Base-by-base conservation (phyloP, 2,329 filamentous ascomycete species). In the Nannizziopsis arthrosporioides region DNA sequence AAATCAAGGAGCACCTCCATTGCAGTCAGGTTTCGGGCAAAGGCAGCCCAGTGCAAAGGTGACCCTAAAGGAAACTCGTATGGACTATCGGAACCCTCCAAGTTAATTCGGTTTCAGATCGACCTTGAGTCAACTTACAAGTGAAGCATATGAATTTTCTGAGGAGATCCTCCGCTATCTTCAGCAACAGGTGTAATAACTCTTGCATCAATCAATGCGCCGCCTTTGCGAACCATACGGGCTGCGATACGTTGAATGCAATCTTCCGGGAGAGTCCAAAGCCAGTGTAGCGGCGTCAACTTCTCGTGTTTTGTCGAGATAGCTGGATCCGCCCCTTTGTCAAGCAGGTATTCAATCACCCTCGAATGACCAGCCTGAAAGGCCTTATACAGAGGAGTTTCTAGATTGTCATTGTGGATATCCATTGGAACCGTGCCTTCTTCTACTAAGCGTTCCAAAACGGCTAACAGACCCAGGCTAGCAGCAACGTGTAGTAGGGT, bases 331-430 rank as follows among this genome's bases (percentile, higher is more conserved):
- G 59, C 59, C 5, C 56, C 54, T 11, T 51, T 50, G 12, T 58
- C 51, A 32, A 61, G 54, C 38, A 61, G 51, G 22, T 53, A 49
- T 12, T 57, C 38, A 34, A 61, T 54, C n/a, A 57, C 51, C 2
- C 55, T 32, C 5, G 51, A 44, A 43, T 60, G 59, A 7, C 58
- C 59, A 4, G 58, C 59, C 41, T 61, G 58, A 22, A 53, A 60
- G 7, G 59, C 59, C 31, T 58, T 60, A 43, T 60, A 60, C 6
- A 61, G 46, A 11, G 58, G 54, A 6, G 59, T 60, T 32, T 61
- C 58, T 3, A 39, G 48, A 44, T 60, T 57, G 11, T 60, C 56
- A 41, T 60, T 60, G 34, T 54, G 36, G n/a, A 54, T 43, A 38
- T 61, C 45, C 1, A 57, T 48, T 17, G 49, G n/a, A 8, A 56